Evolutionary conservation across 176 grass and related monocot genomes (phyloP), one percentile per base, ranked within the genome.

Genomic region (Hsuehochloa calcarea): DNA sequence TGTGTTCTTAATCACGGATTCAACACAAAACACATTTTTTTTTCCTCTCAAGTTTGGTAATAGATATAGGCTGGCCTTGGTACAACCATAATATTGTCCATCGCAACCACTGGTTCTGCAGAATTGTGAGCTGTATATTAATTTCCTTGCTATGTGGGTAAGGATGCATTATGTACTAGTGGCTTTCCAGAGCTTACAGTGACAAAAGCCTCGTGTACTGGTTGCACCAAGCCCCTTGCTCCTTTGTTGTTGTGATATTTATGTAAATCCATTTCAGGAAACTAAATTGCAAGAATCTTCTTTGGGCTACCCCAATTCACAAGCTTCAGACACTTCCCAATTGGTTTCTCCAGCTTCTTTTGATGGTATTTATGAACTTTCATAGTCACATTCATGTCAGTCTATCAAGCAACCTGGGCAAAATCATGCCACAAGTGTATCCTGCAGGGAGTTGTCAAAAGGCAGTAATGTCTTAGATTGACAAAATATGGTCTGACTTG

Each of bases 331-430:
- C 67, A 70, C 84, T 92, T 89, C 86, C 6, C 92, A 82, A 78
- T 80, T 94, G 76, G 89, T 71, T 85, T 89, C 84, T 80, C 95
- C 91, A 91, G 73, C 65, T 88, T 90, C 81, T 79, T 71, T 82
- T 66, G 81, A 79, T 72, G 88, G 95, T 97, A 97, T 68, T 75
- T 87, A 82, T 85, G n/a, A 88, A 67, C 80, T 85, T 67, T 17
- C 73, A 82, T 75, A 80, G 38, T 51, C 26, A 10, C 74, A 81
- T 87, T 5, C 34, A 80, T 83, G 34, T 70, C 44, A 73, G 43
- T 86, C 9, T 64, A 69, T 60, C 12, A 83, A 85, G 13, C 0
- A 82, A 81, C 38, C 78, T 77, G 34, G 35, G 59, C 14, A 55
- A 77, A 75, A 72, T 62, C 16, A 2, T 39, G 17, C 66, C 35